Evolutionary conservation across 371 early-diverging fungal species (phyloP).

Genomic region (Mucor circinelloides): DNA sequence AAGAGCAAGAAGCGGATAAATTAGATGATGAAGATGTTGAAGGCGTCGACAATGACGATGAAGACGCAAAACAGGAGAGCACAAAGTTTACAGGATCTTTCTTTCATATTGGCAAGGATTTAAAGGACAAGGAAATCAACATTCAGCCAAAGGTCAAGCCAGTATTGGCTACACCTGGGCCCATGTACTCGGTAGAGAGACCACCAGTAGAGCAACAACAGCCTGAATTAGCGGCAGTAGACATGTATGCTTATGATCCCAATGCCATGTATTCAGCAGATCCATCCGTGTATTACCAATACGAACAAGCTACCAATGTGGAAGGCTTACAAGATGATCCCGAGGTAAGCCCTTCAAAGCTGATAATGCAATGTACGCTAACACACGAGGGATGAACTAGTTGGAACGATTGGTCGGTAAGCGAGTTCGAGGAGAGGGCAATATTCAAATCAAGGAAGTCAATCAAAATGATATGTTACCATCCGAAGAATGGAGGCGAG

Average conservation of each 20-base stretch:
- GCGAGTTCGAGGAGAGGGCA: slow-evolving; percentile 39
- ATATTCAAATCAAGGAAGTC: slow-evolving; percentile 52
- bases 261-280: slow-evolving; percentile 55
- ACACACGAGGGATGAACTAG: slow-evolving; percentile 22
- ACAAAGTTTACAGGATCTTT: slow-evolving; percentile 29
- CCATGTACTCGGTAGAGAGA: slow-evolving; percentile 8
- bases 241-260: slow-evolving; percentile 42
- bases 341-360: slow-evolving; percentile 33
- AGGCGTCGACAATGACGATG: slow-evolving; percentile 23
- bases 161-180: slow-evolving; percentile 6
- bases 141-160: slow-evolving; percentile 16
- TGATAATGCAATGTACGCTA: not conserved
- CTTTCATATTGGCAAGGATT: slow-evolving; percentile 33
- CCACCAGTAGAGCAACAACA: slow-evolving; percentile 12
- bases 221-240: slow-evolving; percentile 27
- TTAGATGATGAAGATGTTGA: slow-evolving; percentile 16
- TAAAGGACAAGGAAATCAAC: slow-evolving; percentile 20
- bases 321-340: slow-evolving; percentile 32
- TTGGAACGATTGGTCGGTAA: slow-evolving; percentile 47
- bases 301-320: slow-evolving; percentile 36
- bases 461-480: slow-evolving; percentile 55
- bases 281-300: slow-evolving; percentile 50
- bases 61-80: slow-evolving; percentile 25
- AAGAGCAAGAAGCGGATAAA: slow-evolving; percentile 23
- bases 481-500: slow-evolving; percentile 43